phyloP scores from a whole-genome alignment of 1,139 yeast species.

The Arxiozyma bovina region DNA sequence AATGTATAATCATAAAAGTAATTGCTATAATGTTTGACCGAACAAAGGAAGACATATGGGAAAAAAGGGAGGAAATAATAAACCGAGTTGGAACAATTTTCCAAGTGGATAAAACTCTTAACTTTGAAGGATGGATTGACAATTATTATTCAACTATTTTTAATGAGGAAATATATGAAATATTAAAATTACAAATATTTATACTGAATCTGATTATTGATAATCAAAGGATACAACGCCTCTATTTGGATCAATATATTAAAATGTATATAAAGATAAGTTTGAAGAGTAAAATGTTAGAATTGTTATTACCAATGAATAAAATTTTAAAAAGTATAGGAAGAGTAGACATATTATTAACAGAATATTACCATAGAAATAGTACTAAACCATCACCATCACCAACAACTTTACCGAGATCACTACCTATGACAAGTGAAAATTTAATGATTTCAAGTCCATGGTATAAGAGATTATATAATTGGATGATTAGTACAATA shows the following conservation, averaged over 20 bases:
- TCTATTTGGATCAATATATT: background rate
- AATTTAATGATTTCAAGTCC: background rate
- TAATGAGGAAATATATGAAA: background rate
- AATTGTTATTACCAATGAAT: background rate
- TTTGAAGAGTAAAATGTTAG: background rate
- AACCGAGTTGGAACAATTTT: background rate
- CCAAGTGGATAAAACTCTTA: background rate
- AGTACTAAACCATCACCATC: background rate
- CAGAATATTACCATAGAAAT: background rate
- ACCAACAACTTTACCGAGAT: too few relatives aligned
- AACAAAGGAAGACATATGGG: background rate
- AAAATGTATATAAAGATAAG: background rate
- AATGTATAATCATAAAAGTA: background rate
- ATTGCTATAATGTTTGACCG: background rate
- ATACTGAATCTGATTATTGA: background rate
- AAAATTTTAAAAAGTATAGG: background rate
- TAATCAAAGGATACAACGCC: background rate
- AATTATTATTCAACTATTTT: background rate
- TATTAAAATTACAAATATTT: background rate
- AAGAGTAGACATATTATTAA: background rate
- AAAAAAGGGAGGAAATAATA: background rate
- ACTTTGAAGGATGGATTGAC: background rate
- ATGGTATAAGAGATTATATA: background rate
- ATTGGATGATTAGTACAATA: background rate
- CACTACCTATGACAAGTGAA: background rate